Conservation (phyloP, 768 basidiomycete genomes). For the Phlebiopsis flavidoalba region DNA sequence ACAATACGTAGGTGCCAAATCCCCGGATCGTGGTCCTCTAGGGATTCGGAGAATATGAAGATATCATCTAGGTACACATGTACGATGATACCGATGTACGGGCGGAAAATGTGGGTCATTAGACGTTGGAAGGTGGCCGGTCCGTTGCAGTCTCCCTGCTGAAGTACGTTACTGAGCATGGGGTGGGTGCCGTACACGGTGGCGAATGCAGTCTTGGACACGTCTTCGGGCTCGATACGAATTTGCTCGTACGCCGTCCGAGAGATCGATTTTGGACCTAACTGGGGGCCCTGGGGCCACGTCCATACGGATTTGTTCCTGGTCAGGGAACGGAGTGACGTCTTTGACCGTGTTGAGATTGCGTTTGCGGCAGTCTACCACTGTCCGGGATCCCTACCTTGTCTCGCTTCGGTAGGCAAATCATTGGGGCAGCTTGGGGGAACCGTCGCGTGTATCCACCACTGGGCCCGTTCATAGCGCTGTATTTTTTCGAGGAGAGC, state of each 20-base stretch:
- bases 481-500: too few species aligned
- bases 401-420: too few species aligned
- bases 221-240: slow-evolving; percentile 24
- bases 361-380: slow-evolving; percentile 29
- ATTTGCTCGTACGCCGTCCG: slow-evolving; percentile 41
- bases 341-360: slow-evolving; percentile 39
- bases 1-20: slow-evolving; percentile 27
- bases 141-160: slow-evolving; percentile 41
- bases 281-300: slow-evolving; percentile 24
- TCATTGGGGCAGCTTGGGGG: too few species aligned
- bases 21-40: slow-evolving; percentile 34
- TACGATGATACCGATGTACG: slow-evolving; percentile 32
- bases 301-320: slow-evolving; percentile 31
- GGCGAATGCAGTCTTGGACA: slow-evolving; percentile 30
- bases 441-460: too few species aligned
- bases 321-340: slow-evolving; percentile 36
- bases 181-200: slow-evolving; percentile 30
- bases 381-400: too few species aligned
- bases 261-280: slow-evolving; percentile 36
- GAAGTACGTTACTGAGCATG: slow-evolving; percentile 35
- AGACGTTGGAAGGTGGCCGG: slow-evolving; percentile 41
- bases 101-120: slow-evolving; percentile 36
- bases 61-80: slow-evolving; percentile 43
- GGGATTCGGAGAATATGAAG: slow-evolving; percentile 31
- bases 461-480: too few species aligned